phyloP scores from a whole-genome alignment of 108 stramenopile species.

The Pseudonitzschia delicatissima region DNA sequence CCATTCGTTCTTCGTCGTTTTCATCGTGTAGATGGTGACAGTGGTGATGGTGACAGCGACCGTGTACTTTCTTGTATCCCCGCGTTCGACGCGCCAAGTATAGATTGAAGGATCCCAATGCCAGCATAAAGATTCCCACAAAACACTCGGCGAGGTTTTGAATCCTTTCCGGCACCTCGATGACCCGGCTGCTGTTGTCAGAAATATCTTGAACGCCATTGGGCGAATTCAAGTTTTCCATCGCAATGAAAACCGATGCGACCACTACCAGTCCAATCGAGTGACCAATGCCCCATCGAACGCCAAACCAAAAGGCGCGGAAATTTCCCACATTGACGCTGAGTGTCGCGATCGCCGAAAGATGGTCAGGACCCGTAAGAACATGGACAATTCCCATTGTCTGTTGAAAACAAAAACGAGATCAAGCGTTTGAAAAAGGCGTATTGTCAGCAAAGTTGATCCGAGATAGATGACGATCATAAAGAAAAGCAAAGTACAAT shows the following conservation, averaged over 20 bases:
- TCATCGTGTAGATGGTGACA: not conserved
- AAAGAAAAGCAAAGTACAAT: not conserved
- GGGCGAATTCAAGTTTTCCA: not conserved
- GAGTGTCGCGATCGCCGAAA: constrained; percentile 71
- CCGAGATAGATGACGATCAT: not conserved
- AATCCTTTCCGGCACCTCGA: constrained; percentile 37
- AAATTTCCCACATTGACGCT: constrained; percentile 31
- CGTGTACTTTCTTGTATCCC: not conserved
- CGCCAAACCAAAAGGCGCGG: constrained; percentile 45
- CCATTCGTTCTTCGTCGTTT: constrained; percentile 7
- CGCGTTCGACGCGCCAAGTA: constrained; percentile 28
- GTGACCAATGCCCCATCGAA: constrained; percentile 74
- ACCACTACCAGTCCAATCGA: constrained; percentile 58
- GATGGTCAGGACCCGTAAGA: constrained; percentile 77
- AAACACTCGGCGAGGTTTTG: constrained; percentile 45
- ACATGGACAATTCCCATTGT: constrained; percentile 70
- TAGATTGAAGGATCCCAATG: constrained; percentile 48
- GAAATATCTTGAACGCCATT: not conserved
- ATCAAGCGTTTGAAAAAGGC: not conserved
- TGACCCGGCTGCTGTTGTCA: constrained; percentile 7
- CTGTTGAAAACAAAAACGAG: not conserved
- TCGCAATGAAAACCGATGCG: constrained; percentile 44
- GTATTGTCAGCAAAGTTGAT: not conserved
- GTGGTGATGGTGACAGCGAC: not conserved
- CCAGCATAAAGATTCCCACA: constrained; percentile 71